Base-by-base conservation (phyloP, 2,329 filamentous ascomycete genomes). In the Ophioceras dolichostomum region DNA sequence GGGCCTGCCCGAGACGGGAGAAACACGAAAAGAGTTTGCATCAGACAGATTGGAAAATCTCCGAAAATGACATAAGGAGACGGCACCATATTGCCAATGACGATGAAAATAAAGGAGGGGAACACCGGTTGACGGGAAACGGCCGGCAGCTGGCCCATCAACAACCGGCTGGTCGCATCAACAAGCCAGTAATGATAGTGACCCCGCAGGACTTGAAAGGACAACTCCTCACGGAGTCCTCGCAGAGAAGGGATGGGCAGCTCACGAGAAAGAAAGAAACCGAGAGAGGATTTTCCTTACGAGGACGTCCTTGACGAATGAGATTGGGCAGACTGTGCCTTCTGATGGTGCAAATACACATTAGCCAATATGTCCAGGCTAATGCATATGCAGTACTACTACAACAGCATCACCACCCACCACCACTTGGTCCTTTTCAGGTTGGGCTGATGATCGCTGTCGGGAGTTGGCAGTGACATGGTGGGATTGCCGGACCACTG, bases 301-400 rank as follows among this genome's bases (percentile, higher is more conserved):
- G 63, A 88, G 65, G 46, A 83, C 75, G 56, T 87, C 79, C 62
- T 84, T 84, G 59, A 88, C 83, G 59, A 88, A 88, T 48, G 79
- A 84, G 55, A 88, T 86, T 48, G 81, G 80, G 57, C 82, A 87
- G 45, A 88, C 77, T 35, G 83, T 88, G 44, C 83, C 83, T 69
- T 88, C 83, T 88, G 49, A 43, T 46, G 38, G 40, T 17, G 18
- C n/a, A 37, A 6, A 51, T 40, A 36, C 47, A 41, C 39, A 58
- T 64, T 59, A 65, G 60, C 58, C 53, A 59, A 54, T 51, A 55
- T 53, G 44, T 45, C 45, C 46, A 46, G 51, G 53, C 50, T 51
- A 53, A 58, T 52, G 51, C 53, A 53, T 24, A 34, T 34, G 32
- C 32, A 21, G 13, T 22, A 20, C 35, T 31, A 26, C 27, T 14